Evolutionary conservation across 345 rosid genomes (phyloP).

Genomic region (Euphorbia pulcherrima): DNA sequence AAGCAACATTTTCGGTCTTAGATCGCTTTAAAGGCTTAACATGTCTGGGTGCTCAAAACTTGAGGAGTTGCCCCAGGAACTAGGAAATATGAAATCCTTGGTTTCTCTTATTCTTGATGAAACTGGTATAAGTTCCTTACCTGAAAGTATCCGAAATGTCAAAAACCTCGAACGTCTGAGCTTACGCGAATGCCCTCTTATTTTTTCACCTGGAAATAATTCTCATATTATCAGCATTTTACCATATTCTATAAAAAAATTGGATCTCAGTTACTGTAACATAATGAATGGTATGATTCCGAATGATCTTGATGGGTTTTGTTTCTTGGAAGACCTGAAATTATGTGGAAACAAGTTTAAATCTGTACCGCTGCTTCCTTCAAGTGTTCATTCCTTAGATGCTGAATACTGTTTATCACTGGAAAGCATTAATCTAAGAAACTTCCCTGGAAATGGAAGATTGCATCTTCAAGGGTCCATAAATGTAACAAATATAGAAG

Average conservation of each 20-base stretch:
- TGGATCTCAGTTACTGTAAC: conserved; percentile 12
- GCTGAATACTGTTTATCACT: conserved; percentile 1
- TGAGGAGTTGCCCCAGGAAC: background rate
- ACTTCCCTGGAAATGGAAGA: background rate
- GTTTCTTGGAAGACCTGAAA: background rate
- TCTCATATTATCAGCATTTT: background rate
- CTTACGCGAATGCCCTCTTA: background rate
- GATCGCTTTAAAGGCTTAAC: background rate
- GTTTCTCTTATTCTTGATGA: background rate
- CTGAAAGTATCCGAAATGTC: background rate
- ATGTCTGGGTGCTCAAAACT: background rate
- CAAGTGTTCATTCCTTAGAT: background rate
- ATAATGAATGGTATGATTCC: conserved; percentile 6
- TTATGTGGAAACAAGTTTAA: conserved; percentile 18
- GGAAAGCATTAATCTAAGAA: background rate
- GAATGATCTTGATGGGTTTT: conserved; percentile 2
- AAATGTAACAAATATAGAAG: conserved; percentile 2
- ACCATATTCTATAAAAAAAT: background rate
- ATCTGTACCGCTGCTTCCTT: conserved; percentile 8
- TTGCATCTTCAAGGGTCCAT: background rate
- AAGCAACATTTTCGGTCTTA: background rate
- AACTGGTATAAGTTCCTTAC: background rate
- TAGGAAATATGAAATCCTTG: conserved; percentile 5
- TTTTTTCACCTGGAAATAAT: conserved; percentile 6
- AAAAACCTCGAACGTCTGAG: background rate